phyloP scores from a whole-genome alignment of 495 filamentous ascomycete genomes.

The Penicillium diatomitis region DNA sequence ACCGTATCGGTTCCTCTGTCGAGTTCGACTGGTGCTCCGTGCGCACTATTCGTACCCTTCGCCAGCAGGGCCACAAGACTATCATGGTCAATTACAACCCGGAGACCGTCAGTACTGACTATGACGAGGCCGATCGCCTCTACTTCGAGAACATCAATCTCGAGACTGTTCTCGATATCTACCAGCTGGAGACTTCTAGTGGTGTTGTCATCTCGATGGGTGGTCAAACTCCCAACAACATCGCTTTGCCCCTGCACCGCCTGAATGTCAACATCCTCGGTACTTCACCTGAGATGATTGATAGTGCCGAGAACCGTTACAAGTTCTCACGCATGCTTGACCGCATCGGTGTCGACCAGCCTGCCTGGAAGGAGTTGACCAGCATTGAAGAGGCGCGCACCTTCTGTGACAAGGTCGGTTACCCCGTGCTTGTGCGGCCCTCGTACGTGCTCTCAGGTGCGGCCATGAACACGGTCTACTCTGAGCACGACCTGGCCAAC shows the following conservation, averaged over 20 bases:
- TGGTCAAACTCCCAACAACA: constrained; percentile 97
- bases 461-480: constrained; percentile 98
- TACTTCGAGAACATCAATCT: constrained; percentile 98
- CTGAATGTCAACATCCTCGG: constrained; percentile 87
- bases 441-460: constrained; percentile 97
- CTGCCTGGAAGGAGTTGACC: constrained; percentile 93
- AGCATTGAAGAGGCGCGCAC: constrained; percentile 76
- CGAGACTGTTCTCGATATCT: constrained; percentile 92
- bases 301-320: constrained; percentile 93
- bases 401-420: constrained; percentile 83
- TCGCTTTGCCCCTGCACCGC: constrained; percentile 79
- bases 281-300: constrained; percentile 98
- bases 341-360: constrained; percentile 89
- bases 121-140: constrained; percentile 88
- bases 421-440: constrained; percentile 89
- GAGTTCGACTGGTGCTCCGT: constrained; percentile 99
- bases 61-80: constrained; percentile 82
- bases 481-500: constrained; percentile 76
- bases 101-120: constrained; percentile 91
- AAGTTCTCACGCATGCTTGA: constrained; percentile 98
- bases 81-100: constrained; percentile 99
- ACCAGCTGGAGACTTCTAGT: constrained; percentile 75
- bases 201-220: constrained; percentile 98
- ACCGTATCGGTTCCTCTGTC: constrained; percentile 93
- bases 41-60: constrained; percentile 83